Percentiles rank a stretch among this genome's conserved stretches.
phyloP scores from a whole-genome alignment of 495 filamentous ascomycete genomes.

The Hypoxylon crocopeplum region DNA sequence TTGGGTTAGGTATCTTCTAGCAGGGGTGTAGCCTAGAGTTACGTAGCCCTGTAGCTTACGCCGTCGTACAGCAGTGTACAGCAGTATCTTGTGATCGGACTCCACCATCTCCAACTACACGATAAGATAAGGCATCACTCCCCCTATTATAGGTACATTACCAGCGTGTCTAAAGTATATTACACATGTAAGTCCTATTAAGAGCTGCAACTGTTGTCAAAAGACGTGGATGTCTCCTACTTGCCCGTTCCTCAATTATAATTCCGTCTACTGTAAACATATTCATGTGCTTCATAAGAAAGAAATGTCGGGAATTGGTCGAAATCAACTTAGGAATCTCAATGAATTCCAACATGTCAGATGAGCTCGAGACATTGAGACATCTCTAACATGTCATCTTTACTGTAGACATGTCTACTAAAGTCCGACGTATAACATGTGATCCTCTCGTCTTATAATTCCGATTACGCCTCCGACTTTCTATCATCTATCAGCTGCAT shows the following conservation, averaged over 20 bases:
- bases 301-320: too few relatives aligned
- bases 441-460: conserved; percentile 1
- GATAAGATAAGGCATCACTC: conserved; percentile 25
- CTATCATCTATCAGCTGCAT: background rate
- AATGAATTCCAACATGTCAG: conserved; percentile 5
- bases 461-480: background rate
- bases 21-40: too few relatives aligned
- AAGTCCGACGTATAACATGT: too few relatives aligned
- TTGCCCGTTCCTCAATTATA: background rate
- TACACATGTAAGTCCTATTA: too few relatives aligned
- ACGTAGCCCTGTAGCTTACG: too few relatives aligned
- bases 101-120: conserved; percentile 20
- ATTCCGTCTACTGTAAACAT: too few relatives aligned
- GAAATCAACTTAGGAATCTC: too few relatives aligned
- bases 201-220: background rate
- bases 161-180: too few relatives aligned
- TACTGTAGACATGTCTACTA: too few relatives aligned
- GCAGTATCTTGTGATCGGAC: conserved; percentile 28
- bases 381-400: background rate
- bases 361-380: conserved; percentile 6
- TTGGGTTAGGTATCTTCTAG: background rate
- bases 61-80: too few relatives aligned
- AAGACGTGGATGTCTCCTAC: background rate
- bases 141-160: conserved; percentile 9
- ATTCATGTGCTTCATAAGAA: too few relatives aligned